These are phyloP conservation scores for Gomphus bonarii DNA, from an alignment of 1,284 basidiomycete genomes.

Conservation along the genomic window DNA sequence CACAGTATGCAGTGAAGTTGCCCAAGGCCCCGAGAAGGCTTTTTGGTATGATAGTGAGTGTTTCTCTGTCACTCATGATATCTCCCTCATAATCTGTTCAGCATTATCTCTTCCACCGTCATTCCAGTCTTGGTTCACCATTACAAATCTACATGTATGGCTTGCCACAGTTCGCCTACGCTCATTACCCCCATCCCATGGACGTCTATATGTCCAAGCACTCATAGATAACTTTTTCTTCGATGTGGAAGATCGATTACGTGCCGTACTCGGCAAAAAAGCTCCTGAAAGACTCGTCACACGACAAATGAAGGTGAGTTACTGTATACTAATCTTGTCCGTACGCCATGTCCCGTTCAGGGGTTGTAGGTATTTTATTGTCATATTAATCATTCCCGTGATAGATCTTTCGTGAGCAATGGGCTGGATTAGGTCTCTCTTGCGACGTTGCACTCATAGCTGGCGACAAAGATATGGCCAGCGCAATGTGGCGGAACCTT, in stretches of 20 bases:
- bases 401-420: conserved; percentile 79
- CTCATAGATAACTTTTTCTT: conserved; percentile 95
- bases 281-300: conserved; percentile 77
- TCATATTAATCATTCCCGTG: neutral
- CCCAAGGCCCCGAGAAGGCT: conserved; percentile 46
- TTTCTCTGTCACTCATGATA: neutral
- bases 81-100: neutral
- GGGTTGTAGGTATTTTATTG: neutral
- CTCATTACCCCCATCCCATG: conserved; percentile 62
- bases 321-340: neutral
- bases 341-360: no score
- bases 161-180: conserved; percentile 84
- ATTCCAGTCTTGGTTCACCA: conserved; percentile 96
- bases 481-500: conserved; percentile 87
- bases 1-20: conserved; percentile 41
- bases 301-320: conserved; percentile 72
- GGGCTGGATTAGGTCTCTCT: conserved; percentile 74
- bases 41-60: conserved; percentile 62
- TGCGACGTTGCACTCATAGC: conserved; percentile 73
- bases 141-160: conserved; percentile 92
- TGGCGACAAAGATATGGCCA: conserved; percentile 76
- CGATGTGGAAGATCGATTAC: conserved; percentile 87
- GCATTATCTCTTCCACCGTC: conserved; percentile 65
- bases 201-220: conserved; percentile 58
- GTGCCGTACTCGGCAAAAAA: conserved; percentile 56